These are phyloP conservation scores for Claviceps humidiphila DNA, from an alignment of 2,329 filamentous ascomycete genomes.

Conservation along the genomic window DNA sequence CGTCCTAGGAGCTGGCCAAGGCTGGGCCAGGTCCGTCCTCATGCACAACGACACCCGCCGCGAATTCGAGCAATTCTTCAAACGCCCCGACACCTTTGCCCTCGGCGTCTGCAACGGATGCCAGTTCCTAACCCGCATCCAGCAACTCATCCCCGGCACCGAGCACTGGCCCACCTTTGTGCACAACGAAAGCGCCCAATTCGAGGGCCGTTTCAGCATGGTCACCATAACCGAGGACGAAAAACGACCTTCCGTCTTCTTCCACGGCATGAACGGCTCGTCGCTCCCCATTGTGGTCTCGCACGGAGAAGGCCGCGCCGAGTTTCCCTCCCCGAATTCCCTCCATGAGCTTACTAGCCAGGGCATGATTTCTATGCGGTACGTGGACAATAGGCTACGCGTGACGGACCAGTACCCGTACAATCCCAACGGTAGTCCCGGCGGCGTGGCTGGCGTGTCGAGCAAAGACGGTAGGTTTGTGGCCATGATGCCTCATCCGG, in stretches of 20 bases:
- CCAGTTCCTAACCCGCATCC: slow-evolving; percentile 74
- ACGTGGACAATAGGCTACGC: slow-evolving; percentile 65
- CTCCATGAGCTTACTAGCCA: slow-evolving; percentile 44
- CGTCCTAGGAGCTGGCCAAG: slow-evolving; percentile 75
- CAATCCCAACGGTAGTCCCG: slow-evolving; percentile 75
- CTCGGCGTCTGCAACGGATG: slow-evolving; percentile 96
- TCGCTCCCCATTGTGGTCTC: slow-evolving; percentile 76
- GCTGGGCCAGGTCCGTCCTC: slow-evolving; percentile 90
- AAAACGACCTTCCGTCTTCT: slow-evolving; percentile 58
- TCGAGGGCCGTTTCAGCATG: slow-evolving; percentile 81
- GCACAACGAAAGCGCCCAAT: slow-evolving; percentile 73
- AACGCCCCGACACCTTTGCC: slow-evolving; percentile 76
- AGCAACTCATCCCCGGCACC: slow-evolving; percentile 76
- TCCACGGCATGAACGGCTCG: slow-evolving; percentile 75
- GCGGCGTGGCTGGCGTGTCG: slow-evolving; percentile 68
- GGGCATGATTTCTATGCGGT: slow-evolving; percentile 65
- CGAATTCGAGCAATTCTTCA: slow-evolving; percentile 78
- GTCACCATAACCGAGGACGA: slow-evolving; percentile 55
- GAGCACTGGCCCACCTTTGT: slow-evolving; percentile 76
- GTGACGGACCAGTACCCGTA: slow-evolving; percentile 74
- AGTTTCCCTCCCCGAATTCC: slow-evolving; percentile 43
- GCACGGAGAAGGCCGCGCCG: slow-evolving; percentile 80
- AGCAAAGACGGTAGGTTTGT: slow-evolving; percentile 68
- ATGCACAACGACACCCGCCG: slow-evolving; percentile 63
- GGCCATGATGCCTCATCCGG: slow-evolving; percentile 88